A percentile compares a stretch with the other conserved stretches of the same genome.
Evolutionary conservation across 139 green algal genomes (phyloP).

Genomic region (Volvox reticuliferus): DNA sequence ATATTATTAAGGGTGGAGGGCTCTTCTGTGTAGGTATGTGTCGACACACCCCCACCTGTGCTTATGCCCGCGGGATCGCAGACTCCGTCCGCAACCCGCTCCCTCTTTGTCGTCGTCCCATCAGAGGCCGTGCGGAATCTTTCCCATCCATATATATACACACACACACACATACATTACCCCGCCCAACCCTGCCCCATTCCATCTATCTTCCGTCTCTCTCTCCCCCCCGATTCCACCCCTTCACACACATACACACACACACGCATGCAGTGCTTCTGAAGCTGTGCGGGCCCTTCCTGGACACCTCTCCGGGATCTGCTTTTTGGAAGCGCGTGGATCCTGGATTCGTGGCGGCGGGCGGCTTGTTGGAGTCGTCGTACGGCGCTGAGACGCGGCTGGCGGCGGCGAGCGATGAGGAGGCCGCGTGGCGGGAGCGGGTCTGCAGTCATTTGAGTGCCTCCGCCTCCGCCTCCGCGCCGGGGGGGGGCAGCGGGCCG

Average conservation of each 20-base stretch:
- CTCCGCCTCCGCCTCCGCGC: not conserved
- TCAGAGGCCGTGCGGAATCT: no score
- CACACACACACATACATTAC: not conserved
- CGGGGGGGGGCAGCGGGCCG: conserved; percentile 25
- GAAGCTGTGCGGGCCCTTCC: conserved; percentile 89
- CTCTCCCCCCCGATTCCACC: not conserved
- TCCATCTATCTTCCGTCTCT: not conserved
- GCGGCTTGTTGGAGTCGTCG: conserved; percentile 43
- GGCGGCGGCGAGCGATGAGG: conserved; percentile 64
- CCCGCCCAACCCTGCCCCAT: not conserved
- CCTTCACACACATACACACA: not conserved
- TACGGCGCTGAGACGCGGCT: conserved; percentile 75
- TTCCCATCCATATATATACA: no score
- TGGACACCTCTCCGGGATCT: conserved; percentile 68
- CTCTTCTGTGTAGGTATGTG: no score
- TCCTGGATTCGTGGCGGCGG: conserved; percentile 41
- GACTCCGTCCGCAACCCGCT: no score
- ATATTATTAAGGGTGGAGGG: no score
- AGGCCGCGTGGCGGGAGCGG: conserved; percentile 67
- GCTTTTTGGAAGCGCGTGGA: conserved; percentile 65
- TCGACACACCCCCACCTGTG: no score
- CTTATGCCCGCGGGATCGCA: no score
- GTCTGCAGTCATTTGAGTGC: conserved; percentile 19
- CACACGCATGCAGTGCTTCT: conserved; percentile 71
- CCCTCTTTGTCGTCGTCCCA: no score